These are phyloP conservation scores for Nannochloropsis salina DNA, from an alignment of 108 stramenopile genomes.

Conservation along the genomic window DNA sequence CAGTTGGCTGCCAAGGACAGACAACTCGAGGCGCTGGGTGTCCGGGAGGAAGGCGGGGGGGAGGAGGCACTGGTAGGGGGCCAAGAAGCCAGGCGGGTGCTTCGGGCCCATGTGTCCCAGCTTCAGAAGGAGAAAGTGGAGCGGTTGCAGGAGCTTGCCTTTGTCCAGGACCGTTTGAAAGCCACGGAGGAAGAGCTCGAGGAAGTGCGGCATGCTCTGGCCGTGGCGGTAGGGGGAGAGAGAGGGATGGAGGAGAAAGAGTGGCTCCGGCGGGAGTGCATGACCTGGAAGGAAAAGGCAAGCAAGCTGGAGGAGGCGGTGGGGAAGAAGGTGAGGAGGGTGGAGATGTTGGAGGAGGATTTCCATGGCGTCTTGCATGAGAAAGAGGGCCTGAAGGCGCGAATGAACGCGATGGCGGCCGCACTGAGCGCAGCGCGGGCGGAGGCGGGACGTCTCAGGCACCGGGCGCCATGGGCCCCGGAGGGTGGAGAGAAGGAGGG, in stretches of 20 bases:
- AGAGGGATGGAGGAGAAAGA: conserved; percentile 15
- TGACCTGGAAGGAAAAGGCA: background rate
- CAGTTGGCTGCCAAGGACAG: conserved; percentile 51
- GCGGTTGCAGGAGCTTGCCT: background rate
- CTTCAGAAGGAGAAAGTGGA: background rate
- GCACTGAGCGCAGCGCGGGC: conserved; percentile 4
- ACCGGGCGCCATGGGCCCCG: background rate
- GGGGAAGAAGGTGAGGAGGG: background rate
- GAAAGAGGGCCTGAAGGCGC: background rate
- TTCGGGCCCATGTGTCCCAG: background rate
- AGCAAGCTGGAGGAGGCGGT: background rate
- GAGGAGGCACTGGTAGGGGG: background rate
- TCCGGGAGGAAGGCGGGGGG: background rate
- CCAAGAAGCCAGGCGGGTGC: background rate
- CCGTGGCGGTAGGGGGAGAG: background rate
- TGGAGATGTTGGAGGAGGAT: conserved; percentile 2
- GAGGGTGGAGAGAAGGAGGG: background rate
- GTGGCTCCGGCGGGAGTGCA: background rate
- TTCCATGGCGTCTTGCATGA: background rate
- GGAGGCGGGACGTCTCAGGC: background rate
- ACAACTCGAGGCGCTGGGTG: conserved; percentile 31
- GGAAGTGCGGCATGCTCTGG: background rate
- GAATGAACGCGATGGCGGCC: background rate
- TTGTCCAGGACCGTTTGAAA: conserved; percentile 8
- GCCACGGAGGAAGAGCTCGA: background rate